These are phyloP conservation scores for Petasospora fabianii DNA, from an alignment of 1,139 yeast genomes.

Conservation along the genomic window DNA sequence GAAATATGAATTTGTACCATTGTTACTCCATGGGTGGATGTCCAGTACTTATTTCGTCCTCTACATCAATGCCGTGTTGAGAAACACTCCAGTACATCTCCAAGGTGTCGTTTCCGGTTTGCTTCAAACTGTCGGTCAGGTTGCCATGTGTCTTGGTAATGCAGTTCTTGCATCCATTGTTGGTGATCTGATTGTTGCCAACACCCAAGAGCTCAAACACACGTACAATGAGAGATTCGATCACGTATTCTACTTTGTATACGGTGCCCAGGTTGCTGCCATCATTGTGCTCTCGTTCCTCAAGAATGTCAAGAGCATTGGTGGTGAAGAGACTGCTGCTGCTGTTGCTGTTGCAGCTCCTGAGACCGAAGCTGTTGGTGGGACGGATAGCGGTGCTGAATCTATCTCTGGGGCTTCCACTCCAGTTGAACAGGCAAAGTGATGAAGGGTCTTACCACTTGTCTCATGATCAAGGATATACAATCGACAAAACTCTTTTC, in stretches of 20 bases:
- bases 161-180: not conserved
- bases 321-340: conserved; percentile 1
- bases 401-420: no score
- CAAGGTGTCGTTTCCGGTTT: conserved; percentile 1
- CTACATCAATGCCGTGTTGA: conserved; percentile 1
- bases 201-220: not conserved
- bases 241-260: not conserved
- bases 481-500: no score
- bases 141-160: not conserved
- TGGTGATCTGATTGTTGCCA: not conserved
- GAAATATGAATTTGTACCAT: conserved; percentile 27
- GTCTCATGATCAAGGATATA: no score
- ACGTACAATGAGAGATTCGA: not conserved
- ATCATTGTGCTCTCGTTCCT: not conserved
- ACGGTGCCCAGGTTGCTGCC: not conserved
- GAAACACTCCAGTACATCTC: conserved; percentile 1
- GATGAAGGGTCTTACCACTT: no score
- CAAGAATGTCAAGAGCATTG: not conserved
- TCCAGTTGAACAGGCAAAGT: no score
- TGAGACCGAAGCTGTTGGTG: no score
- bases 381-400: no score
- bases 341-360: no score
- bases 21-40: conserved; percentile 19
- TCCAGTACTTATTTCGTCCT: conserved; percentile 11
- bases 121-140: not conserved